Base-by-base conservation (phyloP, 1,139 yeast genomes). In the Zygoascus meyerae region DNA sequence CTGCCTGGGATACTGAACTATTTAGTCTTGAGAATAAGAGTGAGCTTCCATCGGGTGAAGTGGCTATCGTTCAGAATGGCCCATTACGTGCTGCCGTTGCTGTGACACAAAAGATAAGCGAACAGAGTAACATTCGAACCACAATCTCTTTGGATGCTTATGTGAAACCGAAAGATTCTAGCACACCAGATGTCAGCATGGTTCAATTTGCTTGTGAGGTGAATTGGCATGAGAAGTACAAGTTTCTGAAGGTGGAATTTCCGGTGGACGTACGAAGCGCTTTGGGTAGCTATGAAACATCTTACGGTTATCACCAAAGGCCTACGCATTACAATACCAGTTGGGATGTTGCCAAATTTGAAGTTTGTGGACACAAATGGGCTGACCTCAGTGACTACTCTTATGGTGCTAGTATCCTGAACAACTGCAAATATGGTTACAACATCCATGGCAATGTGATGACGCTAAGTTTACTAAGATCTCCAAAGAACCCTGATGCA, bases 1-100 rank as follows among this genome's bases (percentile, higher is more conserved):
- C 90, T 43, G 97, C 97, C 1, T 92, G 98, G 97, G 97, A 92
- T 63, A 90, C 97, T 0, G 98, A 92, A 62, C 73, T 89, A 51
- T 92, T 78, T 63, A 83, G 95, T 0, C 74, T 85, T 53, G 84
- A 82, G 55, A 85, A 83, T 54, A 79, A 76, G 61, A 70, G 72
- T 48, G 79, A 81, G 54, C 60, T 79, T 42, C 61, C 60, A 1
- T 67, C 70, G n/a, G 69, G 70, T 62, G 77, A 66, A 37, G 69
- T 74, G 18, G 55, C 55, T 40, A 71, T 85, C 28, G 68, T 75
- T 35, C 74, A 73, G 45, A 67, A 72, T 34, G 81, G 83, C 31
- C 78, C 82, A 16, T 67, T 83, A 40, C 75, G 81, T 50, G 77
- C 84, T 1, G 74, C 89, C 0, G 70, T 89, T 41, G 59, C 58